phyloP scores from a whole-genome alignment of 805 yeast species.

The Monosporozyma yasuniensis region DNA sequence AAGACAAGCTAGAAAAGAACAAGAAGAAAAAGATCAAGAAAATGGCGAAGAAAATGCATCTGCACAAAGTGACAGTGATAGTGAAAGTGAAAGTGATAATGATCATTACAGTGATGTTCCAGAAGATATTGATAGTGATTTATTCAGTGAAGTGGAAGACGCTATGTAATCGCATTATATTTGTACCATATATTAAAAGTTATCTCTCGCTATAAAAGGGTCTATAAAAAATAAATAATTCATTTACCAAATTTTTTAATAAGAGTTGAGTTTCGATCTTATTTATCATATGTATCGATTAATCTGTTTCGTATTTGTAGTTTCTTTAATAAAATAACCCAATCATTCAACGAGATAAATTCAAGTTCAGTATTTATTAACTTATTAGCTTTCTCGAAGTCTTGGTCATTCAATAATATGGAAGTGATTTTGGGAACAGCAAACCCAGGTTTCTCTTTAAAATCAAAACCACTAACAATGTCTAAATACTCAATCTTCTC shows the following conservation, averaged over 20 bases:
- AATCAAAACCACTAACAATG: slow-evolving; percentile 25
- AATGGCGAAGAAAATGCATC: slow-evolving; percentile 19
- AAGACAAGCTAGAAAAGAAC: slow-evolving; percentile 32
- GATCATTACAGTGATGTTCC: slow-evolving; percentile 35
- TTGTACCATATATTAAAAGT: neutral
- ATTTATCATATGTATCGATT: slow-evolving; percentile 5
- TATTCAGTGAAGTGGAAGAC: slow-evolving; percentile 37
- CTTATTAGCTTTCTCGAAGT: slow-evolving; percentile 5
- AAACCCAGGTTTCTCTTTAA: slow-evolving; percentile 18
- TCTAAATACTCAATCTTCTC: slow-evolving; percentile 10
- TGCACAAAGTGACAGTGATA: slow-evolving; percentile 11
- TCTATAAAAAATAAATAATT: neutral
- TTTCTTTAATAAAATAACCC: slow-evolving; percentile 12
- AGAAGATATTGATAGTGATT: slow-evolving; percentile 39
- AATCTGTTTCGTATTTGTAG: slow-evolving; percentile 7
- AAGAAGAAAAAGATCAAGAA: slow-evolving; percentile 19
- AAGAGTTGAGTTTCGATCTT: too few relatives aligned
- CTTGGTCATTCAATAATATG: slow-evolving; percentile 11
- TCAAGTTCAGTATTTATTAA: slow-evolving; percentile 6
- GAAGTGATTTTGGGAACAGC: slow-evolving; percentile 18
- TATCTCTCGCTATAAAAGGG: neutral
- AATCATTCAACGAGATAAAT: slow-evolving; percentile 6
- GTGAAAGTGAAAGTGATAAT: slow-evolving; percentile 23
- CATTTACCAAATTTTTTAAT: neutral
- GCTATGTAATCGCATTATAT: slow-evolving; percentile 3